Percentiles rank a stretch among this genome's conserved stretches.
Evolutionary conservation across 495 filamentous ascomycete genomes (phyloP).

Genomic region (Neurospora sp.): DNA sequence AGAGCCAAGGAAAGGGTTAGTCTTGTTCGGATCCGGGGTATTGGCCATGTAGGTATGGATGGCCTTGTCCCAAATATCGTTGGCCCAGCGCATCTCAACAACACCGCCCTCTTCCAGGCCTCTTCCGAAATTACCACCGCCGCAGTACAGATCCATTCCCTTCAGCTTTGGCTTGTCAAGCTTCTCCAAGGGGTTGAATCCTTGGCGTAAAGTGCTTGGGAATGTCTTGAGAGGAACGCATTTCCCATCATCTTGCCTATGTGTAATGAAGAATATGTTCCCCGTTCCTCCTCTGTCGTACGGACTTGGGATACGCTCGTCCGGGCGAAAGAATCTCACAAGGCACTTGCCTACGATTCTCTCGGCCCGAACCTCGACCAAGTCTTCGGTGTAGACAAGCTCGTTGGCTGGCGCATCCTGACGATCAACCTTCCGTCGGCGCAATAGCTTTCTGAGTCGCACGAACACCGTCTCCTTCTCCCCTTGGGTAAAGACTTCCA

Average conservation of each 20-base stretch:
- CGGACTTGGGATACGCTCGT: slow-evolving; percentile 43
- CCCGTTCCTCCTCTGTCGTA: slow-evolving; percentile 54
- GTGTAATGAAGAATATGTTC: slow-evolving; percentile 53
- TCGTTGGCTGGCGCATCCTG: slow-evolving; percentile 48
- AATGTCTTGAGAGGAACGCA: slow-evolving; percentile 20
- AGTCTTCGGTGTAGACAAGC: slow-evolving; percentile 46
- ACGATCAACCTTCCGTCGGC: slow-evolving; percentile 32
- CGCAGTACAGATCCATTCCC: slow-evolving; percentile 63
- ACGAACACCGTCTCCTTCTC: slow-evolving; percentile 17
- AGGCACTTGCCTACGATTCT: slow-evolving; percentile 45
- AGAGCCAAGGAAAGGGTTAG: slow-evolving; percentile 51
- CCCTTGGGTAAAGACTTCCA: slow-evolving; percentile 29
- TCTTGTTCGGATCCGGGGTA: slow-evolving; percentile 9
- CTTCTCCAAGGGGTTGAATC: slow-evolving; percentile 36
- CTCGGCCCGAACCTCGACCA: slow-evolving; percentile 25
- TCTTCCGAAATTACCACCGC: slow-evolving; percentile 62
- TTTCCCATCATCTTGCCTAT: slow-evolving; percentile 10
- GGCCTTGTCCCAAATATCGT: slow-evolving; percentile 52
- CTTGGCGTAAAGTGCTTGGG: slow-evolving; percentile 38
- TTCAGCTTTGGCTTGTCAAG: slow-evolving; percentile 23
- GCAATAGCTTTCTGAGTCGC: slow-evolving; percentile 34
- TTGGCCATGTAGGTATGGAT: slow-evolving; percentile 65
- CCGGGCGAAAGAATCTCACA: slow-evolving; percentile 42
- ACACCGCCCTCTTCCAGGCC: slow-evolving; percentile 64
- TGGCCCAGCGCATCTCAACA: slow-evolving; percentile 50